These are phyloP conservation scores for Colletotrichum gigasporum DNA, from an alignment of 2,329 filamentous ascomycete genomes.

Conservation along the genomic window DNA sequence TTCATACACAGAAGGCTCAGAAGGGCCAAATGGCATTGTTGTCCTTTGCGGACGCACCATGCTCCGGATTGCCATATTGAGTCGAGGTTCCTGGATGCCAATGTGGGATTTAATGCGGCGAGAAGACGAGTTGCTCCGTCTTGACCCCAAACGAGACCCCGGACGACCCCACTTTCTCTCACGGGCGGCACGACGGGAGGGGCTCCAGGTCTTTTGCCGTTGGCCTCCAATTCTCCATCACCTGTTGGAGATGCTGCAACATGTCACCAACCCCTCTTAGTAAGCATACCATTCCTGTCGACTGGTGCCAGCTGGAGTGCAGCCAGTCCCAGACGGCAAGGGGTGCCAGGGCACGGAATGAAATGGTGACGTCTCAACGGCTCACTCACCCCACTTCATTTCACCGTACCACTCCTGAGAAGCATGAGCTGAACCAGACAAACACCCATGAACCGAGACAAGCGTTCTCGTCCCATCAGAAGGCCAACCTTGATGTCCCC, in stretches of 20 bases:
- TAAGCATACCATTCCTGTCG: too few species aligned
- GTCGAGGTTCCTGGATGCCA: constrained; percentile 7
- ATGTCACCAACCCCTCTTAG: background rate
- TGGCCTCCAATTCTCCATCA: background rate
- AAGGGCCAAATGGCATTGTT: constrained; percentile 35
- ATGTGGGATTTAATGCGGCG: background rate
- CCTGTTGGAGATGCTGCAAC: too few species aligned
- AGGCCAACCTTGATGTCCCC: too few species aligned
- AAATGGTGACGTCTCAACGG: too few species aligned
- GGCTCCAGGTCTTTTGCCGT: background rate
- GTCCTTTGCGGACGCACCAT: constrained; percentile 42
- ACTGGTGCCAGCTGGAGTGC: too few species aligned
- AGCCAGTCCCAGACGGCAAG: too few species aligned
- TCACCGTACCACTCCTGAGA: too few species aligned
- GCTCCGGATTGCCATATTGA: constrained; percentile 41
- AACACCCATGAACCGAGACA: too few species aligned
- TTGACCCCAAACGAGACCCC: background rate
- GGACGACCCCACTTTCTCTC: constrained; percentile 9
- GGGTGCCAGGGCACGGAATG: too few species aligned
- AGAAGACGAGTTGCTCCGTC: constrained; percentile 2
- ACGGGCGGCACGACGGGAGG: constrained; percentile 17
- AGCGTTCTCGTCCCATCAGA: too few species aligned
- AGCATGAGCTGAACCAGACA: too few species aligned
- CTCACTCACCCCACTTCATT: too few species aligned
- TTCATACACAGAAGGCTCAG: constrained; percentile 17